phyloP scores from a whole-genome alignment of 2,329 filamentous ascomycete genomes.

The Fusarium domesticum region DNA sequence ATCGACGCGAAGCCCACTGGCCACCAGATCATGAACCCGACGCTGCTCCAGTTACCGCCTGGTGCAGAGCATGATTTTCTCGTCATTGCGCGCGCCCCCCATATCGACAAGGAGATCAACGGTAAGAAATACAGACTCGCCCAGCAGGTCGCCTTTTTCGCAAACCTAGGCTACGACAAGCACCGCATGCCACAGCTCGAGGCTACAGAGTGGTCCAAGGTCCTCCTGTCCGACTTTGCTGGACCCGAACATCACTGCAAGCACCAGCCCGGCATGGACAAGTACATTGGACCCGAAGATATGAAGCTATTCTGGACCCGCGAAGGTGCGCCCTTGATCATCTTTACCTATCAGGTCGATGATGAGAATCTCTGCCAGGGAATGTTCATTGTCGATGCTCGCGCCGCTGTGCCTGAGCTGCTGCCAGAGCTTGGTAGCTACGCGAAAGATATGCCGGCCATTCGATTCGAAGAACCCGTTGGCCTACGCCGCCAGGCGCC shows the following conservation, averaged over 20 bases:
- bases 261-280: constrained; percentile 17
- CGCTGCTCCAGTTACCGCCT: constrained; percentile 15
- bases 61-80: constrained; percentile 14
- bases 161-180: constrained; percentile 11
- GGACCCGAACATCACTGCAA: constrained; percentile 21
- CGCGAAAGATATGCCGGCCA: constrained; percentile 5
- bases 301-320: constrained; percentile 27
- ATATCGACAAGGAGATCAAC: constrained; percentile 8
- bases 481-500: constrained; percentile 10
- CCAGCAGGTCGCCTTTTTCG: constrained; percentile 18
- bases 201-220: constrained; percentile 10
- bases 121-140: constrained; percentile 12
- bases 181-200: constrained; percentile 8
- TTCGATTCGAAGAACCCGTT: constrained; percentile 13
- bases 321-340: constrained; percentile 18
- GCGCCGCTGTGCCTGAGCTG: constrained; percentile 19
- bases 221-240: constrained; percentile 14
- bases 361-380: constrained; percentile 19
- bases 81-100: constrained; percentile 13
- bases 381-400: constrained; percentile 19
- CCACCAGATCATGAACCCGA: constrained; percentile 18
- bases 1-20: constrained; percentile 14
- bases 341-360: constrained; percentile 21
- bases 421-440: constrained; percentile 10
- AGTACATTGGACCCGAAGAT: constrained; percentile 19